A percentile compares a stretch with the other conserved stretches of the same genome.
Evolutionary conservation across 1,139 yeast genomes (phyloP).

Genomic region (Magnusiomyces tetraspermus): DNA sequence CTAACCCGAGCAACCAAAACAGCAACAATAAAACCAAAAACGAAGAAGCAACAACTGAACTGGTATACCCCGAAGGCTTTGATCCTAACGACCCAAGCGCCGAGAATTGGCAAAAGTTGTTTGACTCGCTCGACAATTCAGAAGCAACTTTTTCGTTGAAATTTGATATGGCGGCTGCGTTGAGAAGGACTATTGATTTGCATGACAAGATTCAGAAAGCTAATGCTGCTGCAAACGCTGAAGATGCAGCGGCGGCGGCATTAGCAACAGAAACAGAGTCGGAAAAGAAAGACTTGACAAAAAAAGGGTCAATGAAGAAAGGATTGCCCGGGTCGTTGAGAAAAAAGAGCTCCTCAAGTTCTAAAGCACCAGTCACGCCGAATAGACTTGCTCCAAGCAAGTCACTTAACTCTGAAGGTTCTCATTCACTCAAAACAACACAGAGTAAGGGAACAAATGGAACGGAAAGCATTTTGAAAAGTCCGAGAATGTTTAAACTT

Average conservation of each 20-base stretch:
- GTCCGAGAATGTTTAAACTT: too few relatives aligned
- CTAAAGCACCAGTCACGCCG: too few relatives aligned
- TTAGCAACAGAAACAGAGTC: too few relatives aligned
- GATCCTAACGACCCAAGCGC: conserved; percentile 11
- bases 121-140: conserved; percentile 12
- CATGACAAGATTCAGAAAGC: conserved; percentile 6
- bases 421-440: too few relatives aligned
- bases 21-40: background rate
- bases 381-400: background rate
- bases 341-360: too few relatives aligned
- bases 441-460: too few relatives aligned
- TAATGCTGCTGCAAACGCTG: background rate
- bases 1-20: background rate
- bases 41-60: background rate
- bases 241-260: too few relatives aligned
- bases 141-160: conserved; percentile 15
- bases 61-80: conserved; percentile 6
- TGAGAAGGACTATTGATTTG: conserved; percentile 8
- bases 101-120: conserved; percentile 13
- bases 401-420: background rate
- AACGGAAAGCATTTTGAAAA: too few relatives aligned
- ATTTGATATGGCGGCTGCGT: conserved; percentile 14
- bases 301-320: too few relatives aligned
- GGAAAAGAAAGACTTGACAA: too few relatives aligned
- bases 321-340: too few relatives aligned